phyloP scores from a whole-genome alignment of 495 filamentous ascomycete species.

The Annulohypoxylon bovei region DNA sequence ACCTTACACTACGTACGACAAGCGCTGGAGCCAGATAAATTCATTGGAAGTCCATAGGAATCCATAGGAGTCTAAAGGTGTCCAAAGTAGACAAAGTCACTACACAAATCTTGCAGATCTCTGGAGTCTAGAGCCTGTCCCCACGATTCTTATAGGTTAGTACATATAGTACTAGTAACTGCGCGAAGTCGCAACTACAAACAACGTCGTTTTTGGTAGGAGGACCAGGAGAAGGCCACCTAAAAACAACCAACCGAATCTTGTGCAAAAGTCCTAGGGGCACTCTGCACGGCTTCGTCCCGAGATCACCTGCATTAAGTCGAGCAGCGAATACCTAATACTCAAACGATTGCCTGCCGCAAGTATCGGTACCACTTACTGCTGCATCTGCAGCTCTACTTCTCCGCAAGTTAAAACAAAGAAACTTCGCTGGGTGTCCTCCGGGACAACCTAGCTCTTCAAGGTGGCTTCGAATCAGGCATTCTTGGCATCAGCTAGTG shows the following conservation, averaged over 20 bases:
- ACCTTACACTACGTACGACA: constrained; percentile 4
- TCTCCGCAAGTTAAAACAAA: constrained; percentile 39
- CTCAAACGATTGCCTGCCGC: constrained; percentile 21
- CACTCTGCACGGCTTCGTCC: constrained; percentile 34
- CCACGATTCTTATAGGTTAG: constrained; percentile 20
- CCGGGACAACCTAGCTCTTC: constrained; percentile 53
- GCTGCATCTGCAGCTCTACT: constrained; percentile 13
- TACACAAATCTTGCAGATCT: constrained; percentile 25
- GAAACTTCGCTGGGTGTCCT: constrained; percentile 47
- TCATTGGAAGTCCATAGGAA: constrained; percentile 3
- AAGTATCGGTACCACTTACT: constrained; percentile 25
- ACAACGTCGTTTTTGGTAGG: neutral
- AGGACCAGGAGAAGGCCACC: neutral
- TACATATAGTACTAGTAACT: constrained; percentile 10
- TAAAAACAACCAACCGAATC: constrained; percentile 1
- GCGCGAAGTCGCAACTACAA: constrained; percentile 17
- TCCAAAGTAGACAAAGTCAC: neutral
- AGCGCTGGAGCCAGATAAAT: constrained; percentile 1
- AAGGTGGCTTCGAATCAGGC: constrained; percentile 66
- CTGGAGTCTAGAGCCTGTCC: constrained; percentile 3
- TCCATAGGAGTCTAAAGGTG: constrained; percentile 4
- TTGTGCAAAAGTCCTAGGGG: constrained; percentile 35
- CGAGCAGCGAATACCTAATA: constrained; percentile 8
- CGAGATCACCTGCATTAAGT: constrained; percentile 30
- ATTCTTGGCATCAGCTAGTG: constrained; percentile 62